Evolutionary conservation across 495 filamentous ascomycete species (phyloP), one percentile per base, ranked within the genome.

Genomic region (Aspergillus diversus): DNA sequence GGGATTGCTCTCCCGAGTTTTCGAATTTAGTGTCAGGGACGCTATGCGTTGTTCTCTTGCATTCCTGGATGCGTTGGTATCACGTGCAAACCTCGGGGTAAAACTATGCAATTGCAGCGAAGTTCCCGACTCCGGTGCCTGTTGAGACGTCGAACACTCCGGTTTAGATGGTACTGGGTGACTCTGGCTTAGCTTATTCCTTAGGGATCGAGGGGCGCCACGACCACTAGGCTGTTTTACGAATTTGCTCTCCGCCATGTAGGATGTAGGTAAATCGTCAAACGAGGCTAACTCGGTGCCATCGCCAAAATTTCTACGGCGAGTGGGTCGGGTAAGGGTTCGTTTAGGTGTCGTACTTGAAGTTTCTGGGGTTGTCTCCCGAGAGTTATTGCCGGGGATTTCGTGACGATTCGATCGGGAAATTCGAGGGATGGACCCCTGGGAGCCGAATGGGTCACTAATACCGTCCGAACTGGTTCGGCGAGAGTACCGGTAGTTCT

Each of bases 211-310:
- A 43, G 89, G 91, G 35, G 86, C 86, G 21, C 90, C 89, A 67
- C 86, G 84, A 50, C 82, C 86, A 52, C 89, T 76, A 6, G 95
- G 93, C 66, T 90, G 87, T 72, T 93, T 93, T 55, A 92, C 79
- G 66, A 87, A 99, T 69, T 85, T 89, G 57, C 86, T 90, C 72
- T 99, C 95, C 16, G 87, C 85, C 47, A 89, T 84, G 5, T 83
- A 88, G 33, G 92, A 97, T 1, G 92, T 98, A 12, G 96, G 96
- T 54, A 99, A 78, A 76, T 99, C 95, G 67, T 98, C 95, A 72
- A 99, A 98, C 12, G 84, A 85, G 61, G 97, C 94, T 33, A 99
- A 78, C 73, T 99, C 95, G 43, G 85, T 90, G 21, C 95, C 95
- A 75, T 97, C 92, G 5, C 95, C 95, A 76, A 94, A 99, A 69